A percentile compares a stretch with the other conserved stretches of the same genome.
Evolutionary conservation across 2,329 filamentous ascomycete genomes (phyloP).

Genomic region (Emericellopsis cladophorae): DNA sequence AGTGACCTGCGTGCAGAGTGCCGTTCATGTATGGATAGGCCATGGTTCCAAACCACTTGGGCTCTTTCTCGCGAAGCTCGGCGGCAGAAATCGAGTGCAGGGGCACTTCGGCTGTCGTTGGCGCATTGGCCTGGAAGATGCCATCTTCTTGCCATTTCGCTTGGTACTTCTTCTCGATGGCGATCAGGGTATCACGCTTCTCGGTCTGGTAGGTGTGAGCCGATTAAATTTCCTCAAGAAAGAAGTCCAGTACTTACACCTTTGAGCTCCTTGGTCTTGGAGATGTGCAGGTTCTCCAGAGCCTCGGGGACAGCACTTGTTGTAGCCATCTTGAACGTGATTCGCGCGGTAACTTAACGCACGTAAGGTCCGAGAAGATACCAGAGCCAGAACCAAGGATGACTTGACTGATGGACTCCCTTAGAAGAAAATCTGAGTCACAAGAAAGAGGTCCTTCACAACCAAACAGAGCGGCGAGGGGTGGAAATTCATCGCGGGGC

Average conservation of each 20-base stretch:
- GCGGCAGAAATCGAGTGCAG: conserved; percentile 59
- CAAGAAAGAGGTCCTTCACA: background rate
- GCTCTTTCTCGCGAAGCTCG: conserved; percentile 66
- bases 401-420: no score
- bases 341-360: background rate
- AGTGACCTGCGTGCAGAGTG: conserved; percentile 79
- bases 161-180: conserved; percentile 87
- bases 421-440: conserved; percentile 18
- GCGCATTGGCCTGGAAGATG: conserved; percentile 79
- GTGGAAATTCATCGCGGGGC: conserved; percentile 22
- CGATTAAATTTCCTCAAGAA: background rate
- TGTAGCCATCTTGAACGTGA: conserved; percentile 8
- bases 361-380: no score
- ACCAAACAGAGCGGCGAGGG: conserved; percentile 11
- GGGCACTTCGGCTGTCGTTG: conserved; percentile 64
- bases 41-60: conserved; percentile 72
- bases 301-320: conserved; percentile 26
- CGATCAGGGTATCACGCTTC: conserved; percentile 72
- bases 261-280: conserved; percentile 49
- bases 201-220: conserved; percentile 47
- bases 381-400: no score
- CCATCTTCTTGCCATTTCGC: conserved; percentile 37
- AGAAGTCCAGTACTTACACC: conserved; percentile 25
- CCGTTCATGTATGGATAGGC: conserved; percentile 66
- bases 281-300: conserved; percentile 37